Evolutionary conservation across 1,284 basidiomycete genomes (phyloP).

Genomic region (Apiotrichum akiyoshidainum): DNA sequence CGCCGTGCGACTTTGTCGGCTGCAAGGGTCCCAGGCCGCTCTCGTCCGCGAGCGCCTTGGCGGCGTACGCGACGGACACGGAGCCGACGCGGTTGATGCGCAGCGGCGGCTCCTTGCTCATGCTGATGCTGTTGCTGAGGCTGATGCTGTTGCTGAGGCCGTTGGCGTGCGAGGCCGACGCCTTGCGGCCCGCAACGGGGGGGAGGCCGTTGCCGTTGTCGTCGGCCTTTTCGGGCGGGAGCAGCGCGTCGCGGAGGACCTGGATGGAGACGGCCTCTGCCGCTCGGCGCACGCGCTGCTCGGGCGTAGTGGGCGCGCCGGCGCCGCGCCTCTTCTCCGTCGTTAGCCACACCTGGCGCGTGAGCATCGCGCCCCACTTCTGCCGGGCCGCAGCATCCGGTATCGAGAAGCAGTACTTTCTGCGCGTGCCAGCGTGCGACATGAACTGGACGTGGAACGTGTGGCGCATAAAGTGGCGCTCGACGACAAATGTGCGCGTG

Average conservation of each 20-base stretch:
- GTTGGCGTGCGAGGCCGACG: neutral
- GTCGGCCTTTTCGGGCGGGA: constrained; percentile 40
- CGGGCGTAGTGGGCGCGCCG: constrained; percentile 8
- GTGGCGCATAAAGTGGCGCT: constrained; percentile 88
- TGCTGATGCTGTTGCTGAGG: no score
- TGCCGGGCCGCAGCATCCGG: constrained; percentile 68
- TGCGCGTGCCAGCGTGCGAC: constrained; percentile 64
- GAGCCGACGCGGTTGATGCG: constrained; percentile 3
- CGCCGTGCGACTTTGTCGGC: constrained; percentile 10
- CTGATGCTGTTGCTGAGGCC: no score
- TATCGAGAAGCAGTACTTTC: constrained; percentile 90
- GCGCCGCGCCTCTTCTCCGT: constrained; percentile 59
- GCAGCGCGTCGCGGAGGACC: constrained; percentile 77
- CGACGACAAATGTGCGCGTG: constrained; percentile 70
- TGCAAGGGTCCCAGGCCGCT: constrained; percentile 26
- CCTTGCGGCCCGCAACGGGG: neutral
- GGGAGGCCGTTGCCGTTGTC: neutral
- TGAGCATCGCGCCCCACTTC: constrained; percentile 69
- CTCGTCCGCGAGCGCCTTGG: constrained; percentile 18
- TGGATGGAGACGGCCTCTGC: constrained; percentile 70
- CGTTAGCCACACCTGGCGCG: constrained; percentile 67
- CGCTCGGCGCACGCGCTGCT: constrained; percentile 54
- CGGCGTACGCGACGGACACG: constrained; percentile 29
- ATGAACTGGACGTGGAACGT: constrained; percentile 85
- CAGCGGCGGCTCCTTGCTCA: neutral